Evolutionary conservation across 2,329 filamentous ascomycete genomes (phyloP).

Genomic region (Colletotrichum gigasporum): DNA sequence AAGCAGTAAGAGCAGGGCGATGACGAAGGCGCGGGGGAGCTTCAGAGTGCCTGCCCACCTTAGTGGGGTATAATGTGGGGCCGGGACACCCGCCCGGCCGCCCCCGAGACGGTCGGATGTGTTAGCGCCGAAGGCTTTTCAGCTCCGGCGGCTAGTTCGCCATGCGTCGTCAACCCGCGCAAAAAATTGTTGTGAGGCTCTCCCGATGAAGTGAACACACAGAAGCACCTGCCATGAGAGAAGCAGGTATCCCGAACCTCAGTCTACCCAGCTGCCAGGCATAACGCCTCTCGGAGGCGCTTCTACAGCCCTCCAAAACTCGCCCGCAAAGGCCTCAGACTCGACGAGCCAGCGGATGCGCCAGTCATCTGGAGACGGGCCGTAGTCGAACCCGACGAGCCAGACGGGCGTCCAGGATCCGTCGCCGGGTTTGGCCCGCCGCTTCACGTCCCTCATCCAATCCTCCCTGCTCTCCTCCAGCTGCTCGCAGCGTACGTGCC

Average conservation of each 20-base stretch:
- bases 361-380: slow-evolving; percentile 32
- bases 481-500: neutral
- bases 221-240: neutral
- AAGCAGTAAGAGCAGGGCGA: neutral
- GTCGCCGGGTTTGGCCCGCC: slow-evolving; percentile 1
- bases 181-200: neutral
- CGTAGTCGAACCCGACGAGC: slow-evolving; percentile 32
- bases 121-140: neutral
- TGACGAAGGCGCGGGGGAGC: slow-evolving; percentile 19
- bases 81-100: neutral
- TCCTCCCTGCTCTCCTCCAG: neutral
- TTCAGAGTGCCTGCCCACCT: neutral
- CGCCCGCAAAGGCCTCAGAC: slow-evolving; percentile 37
- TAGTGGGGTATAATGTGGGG: neutral
- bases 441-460: neutral
- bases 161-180: neutral
- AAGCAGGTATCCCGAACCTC: neutral
- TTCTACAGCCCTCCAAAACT: slow-evolving; percentile 38
- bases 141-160: neutral
- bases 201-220: neutral
- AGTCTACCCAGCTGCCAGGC: slow-evolving; percentile 40
- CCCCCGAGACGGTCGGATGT: neutral
- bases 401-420: slow-evolving; percentile 37
- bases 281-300: slow-evolving; percentile 29
- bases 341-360: slow-evolving; percentile 36